Evolutionary conservation across 2,329 filamentous ascomycete genomes (phyloP).

Genomic region (Penicillium sp.): DNA sequence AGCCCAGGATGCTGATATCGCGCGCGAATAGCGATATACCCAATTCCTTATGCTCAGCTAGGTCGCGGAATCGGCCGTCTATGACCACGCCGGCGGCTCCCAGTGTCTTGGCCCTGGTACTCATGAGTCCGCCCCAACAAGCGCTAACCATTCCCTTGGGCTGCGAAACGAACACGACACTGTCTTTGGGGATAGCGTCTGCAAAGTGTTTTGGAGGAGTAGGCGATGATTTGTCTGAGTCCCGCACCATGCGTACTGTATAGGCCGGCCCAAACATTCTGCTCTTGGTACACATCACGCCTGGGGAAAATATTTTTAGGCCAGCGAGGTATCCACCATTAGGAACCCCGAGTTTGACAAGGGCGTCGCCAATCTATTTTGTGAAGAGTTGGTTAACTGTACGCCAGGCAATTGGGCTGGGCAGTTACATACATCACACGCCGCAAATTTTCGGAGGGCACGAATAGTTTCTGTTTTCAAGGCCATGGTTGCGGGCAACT

Average conservation of each 20-base stretch:
- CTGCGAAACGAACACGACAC: constrained; percentile 45
- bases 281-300: constrained; percentile 21
- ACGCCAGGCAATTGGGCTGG: background rate
- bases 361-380: constrained; percentile 40
- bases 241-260: constrained; percentile 40
- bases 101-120: constrained; percentile 37
- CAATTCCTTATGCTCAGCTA: constrained; percentile 39
- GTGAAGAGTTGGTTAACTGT: background rate
- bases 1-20: constrained; percentile 37
- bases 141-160: constrained; percentile 40
- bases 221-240: constrained; percentile 36
- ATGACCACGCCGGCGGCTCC: constrained; percentile 45
- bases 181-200: constrained; percentile 39
- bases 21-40: constrained; percentile 39
- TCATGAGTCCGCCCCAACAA: constrained; percentile 49
- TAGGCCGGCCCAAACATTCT: constrained; percentile 39
- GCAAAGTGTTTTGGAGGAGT: constrained; percentile 39
- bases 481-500: constrained; percentile 11
- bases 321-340: constrained; percentile 43
- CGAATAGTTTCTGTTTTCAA: constrained; percentile 21
- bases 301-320: constrained; percentile 38
- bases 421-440: constrained; percentile 14
- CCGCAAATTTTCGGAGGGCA: constrained; percentile 14
- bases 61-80: constrained; percentile 45
- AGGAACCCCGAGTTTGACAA: constrained; percentile 38